These are phyloP conservation scores for Aureobasidium pullulans DNA, from an alignment of 2,329 filamentous ascomycete genomes.

Conservation along the genomic window DNA sequence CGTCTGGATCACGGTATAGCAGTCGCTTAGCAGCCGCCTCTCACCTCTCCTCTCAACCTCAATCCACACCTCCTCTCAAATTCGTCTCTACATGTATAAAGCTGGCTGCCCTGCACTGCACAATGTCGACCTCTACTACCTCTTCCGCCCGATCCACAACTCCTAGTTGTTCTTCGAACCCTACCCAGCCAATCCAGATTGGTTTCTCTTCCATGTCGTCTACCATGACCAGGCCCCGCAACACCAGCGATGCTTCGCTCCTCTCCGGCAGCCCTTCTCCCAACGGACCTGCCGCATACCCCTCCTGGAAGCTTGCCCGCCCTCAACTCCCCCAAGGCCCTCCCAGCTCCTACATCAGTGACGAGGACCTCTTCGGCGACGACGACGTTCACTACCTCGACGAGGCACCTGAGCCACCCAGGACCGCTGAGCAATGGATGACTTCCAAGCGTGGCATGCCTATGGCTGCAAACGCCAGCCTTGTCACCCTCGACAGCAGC, in stretches of 20 bases:
- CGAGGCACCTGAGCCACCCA: slow-evolving; percentile 28
- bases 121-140: slow-evolving; percentile 16
- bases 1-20: slow-evolving; percentile 12
- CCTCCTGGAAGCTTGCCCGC: slow-evolving; percentile 18
- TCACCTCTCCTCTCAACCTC: slow-evolving; percentile 3
- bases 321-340: slow-evolving; percentile 11
- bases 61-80: not conserved
- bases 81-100: slow-evolving; percentile 6
- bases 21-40: slow-evolving; percentile 11
- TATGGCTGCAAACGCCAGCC: slow-evolving; percentile 16
- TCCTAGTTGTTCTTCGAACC: slow-evolving; percentile 14
- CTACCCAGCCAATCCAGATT: slow-evolving; percentile 17
- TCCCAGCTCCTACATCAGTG: slow-evolving; percentile 30
- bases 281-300: slow-evolving; percentile 15
- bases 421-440: slow-evolving; percentile 27
- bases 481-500: slow-evolving; percentile 16
- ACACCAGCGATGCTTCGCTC: slow-evolving; percentile 12
- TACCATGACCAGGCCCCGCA: slow-evolving; percentile 14
- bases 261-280: slow-evolving; percentile 9
- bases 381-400: slow-evolving; percentile 23
- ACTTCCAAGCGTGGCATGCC: slow-evolving; percentile 15
- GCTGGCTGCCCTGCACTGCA: slow-evolving; percentile 14
- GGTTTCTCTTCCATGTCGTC: slow-evolving; percentile 16
- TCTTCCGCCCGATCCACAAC: slow-evolving; percentile 16
- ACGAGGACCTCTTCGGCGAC: slow-evolving; percentile 31